Conservation (phyloP, 805 yeast species). For the Saccharomycopsis fermentans region DNA sequence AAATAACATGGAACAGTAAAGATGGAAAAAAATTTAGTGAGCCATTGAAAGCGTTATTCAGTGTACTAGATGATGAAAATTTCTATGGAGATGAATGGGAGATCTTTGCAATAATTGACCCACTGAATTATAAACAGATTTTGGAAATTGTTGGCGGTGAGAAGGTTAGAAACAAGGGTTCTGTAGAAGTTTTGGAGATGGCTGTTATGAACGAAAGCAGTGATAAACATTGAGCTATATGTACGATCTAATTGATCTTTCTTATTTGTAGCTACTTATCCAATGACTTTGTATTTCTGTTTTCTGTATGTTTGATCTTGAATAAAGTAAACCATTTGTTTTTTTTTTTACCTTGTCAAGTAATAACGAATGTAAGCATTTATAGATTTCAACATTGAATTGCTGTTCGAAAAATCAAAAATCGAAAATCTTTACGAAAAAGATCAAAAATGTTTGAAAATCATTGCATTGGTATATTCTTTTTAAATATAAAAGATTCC, state of each 20-base stretch:
- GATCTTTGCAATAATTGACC: conserved; percentile 68
- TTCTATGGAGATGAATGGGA: conserved; percentile 38
- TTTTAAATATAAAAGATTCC: too few species aligned
- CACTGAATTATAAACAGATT: conserved; percentile 66
- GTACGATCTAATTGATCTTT: not conserved
- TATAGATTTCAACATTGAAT: too few species aligned
- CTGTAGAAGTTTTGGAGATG: conserved; percentile 78
- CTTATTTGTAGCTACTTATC: not conserved
- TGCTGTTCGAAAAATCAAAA: too few species aligned
- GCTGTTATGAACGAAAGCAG: conserved; percentile 68
- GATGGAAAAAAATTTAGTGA: conserved; percentile 34
- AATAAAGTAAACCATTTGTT: not conserved
- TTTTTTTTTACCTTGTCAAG: too few species aligned
- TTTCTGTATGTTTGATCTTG: too few species aligned
- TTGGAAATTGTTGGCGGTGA: conserved; percentile 49
- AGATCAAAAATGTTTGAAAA: too few species aligned
- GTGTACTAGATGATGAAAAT: conserved; percentile 34
- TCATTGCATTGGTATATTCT: too few species aligned
- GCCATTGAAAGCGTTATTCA: conserved; percentile 33
- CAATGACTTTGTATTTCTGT: too few species aligned
- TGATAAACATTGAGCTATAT: not conserved
- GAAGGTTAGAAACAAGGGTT: conserved; percentile 45
- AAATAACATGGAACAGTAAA: conserved; percentile 46
- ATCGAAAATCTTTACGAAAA: too few species aligned
- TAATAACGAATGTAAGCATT: too few species aligned